phyloP scores from a whole-genome alignment of 2,329 filamentous ascomycete species.

The Apiospora saccharicola region DNA sequence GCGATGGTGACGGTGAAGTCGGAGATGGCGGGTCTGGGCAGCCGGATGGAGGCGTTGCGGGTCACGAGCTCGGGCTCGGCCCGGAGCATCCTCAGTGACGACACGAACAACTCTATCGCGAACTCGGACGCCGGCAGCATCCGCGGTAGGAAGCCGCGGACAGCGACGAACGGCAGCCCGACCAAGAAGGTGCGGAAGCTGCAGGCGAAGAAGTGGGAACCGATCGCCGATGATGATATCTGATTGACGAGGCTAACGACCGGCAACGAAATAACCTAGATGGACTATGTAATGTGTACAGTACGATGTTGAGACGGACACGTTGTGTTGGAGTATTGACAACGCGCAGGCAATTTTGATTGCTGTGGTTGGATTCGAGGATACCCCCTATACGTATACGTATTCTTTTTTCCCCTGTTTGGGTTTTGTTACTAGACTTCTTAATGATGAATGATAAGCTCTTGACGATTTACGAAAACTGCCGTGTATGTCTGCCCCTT shows the following conservation, averaged over 20 bases:
- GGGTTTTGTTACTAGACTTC: not conserved
- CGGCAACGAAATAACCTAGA: not conserved
- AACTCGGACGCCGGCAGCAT: constrained; percentile 11
- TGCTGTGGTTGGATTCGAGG: constrained; percentile 14
- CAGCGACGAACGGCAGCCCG: constrained; percentile 6
- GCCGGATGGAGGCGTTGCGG: constrained; percentile 58
- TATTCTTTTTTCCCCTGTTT: not conserved
- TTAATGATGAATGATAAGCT: constrained; percentile 4
- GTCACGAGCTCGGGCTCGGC: constrained; percentile 40
- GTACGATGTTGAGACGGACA: not conserved
- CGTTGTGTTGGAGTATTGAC: constrained; percentile 5
- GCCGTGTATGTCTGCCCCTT: not conserved
- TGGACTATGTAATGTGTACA: constrained; percentile 10
- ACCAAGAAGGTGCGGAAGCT: constrained; percentile 23
- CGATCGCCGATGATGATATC: constrained; percentile 11
- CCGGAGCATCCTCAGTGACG: constrained; percentile 10
- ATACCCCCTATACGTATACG: constrained; percentile 21
- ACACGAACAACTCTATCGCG: not conserved
- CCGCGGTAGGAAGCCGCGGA: constrained; percentile 1
- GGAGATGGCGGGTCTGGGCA: constrained; percentile 49
- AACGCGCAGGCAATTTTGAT: not conserved
- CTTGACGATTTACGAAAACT: not conserved
- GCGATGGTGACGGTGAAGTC: constrained; percentile 39
- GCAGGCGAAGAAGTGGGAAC: constrained; percentile 20
- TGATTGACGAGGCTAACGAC: not conserved